Percentiles rank a stretch among this genome's conserved stretches.
phyloP scores from a whole-genome alignment of 2,329 filamentous ascomycete genomes.

The Zarea fungicola region DNA sequence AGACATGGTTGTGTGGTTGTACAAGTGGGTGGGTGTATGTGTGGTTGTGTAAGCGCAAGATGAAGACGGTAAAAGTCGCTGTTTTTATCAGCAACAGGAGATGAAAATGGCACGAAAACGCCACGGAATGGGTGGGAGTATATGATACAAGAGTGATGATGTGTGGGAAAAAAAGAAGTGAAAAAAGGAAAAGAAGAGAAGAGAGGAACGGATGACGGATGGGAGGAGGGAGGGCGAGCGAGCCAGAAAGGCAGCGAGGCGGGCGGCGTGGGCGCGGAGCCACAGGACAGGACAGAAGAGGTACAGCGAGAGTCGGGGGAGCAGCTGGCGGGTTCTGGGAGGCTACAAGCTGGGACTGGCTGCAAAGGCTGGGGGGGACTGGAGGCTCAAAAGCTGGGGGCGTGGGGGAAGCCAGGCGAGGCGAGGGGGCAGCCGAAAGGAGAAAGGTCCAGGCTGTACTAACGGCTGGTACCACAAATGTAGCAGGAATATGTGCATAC shows the following conservation, averaged over 20 bases:
- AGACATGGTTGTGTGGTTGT: conserved; percentile 2
- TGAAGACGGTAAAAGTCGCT: not conserved
- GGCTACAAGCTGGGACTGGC: no score
- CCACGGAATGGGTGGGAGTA: not conserved
- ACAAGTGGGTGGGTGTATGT: conserved; percentile 9
- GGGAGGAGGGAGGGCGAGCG: conserved; percentile 21
- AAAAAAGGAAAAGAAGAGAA: conserved; percentile 13
- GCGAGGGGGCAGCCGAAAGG: no score
- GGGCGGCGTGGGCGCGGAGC: not conserved
- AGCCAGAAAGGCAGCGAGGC: conserved; percentile 2
- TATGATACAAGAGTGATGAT: conserved; percentile 2
- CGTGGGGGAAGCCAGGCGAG: no score
- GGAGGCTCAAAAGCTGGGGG: conserved; percentile 11
- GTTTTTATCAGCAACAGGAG: not conserved
- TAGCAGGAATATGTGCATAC: no score
- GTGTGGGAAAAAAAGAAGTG: conserved; percentile 10
- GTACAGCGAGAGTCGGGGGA: not conserved
- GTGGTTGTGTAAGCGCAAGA: no score
- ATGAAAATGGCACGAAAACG: not conserved
- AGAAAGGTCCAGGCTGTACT: not conserved
- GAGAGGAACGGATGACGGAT: conserved; percentile 20
- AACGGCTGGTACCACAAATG: no score
- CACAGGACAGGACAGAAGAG: not conserved
- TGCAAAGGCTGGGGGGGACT: not conserved
- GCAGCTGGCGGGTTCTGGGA: no score